These are phyloP conservation scores for Prototheca wickerhamii DNA, from an alignment of 163 green algal species.

Conservation along the genomic window DNA sequence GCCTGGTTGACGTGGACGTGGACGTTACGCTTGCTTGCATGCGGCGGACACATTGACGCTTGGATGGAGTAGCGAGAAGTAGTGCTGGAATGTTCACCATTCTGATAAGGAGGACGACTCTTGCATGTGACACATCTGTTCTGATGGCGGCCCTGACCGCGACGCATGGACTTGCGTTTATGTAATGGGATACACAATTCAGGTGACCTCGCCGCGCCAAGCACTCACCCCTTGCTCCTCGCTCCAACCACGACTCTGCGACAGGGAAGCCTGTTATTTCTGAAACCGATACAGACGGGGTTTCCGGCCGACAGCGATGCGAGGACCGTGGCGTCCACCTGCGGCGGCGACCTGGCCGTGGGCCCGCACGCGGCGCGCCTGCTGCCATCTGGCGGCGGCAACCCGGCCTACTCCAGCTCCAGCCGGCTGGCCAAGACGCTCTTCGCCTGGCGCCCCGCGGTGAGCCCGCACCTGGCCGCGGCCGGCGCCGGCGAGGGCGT, in stretches of 20 bases:
- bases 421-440: slow-evolving; percentile 34
- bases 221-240: neutral
- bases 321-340: slow-evolving; percentile 40
- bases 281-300: slow-evolving; percentile 95
- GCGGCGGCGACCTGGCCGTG: neutral
- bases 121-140: neutral
- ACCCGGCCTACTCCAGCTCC: neutral
- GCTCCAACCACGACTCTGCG: neutral
- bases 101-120: too few species aligned
- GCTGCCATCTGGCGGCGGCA: neutral
- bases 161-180: neutral
- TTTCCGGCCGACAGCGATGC: slow-evolving; percentile 75
- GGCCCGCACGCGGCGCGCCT: slow-evolving; percentile 17
- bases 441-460: slow-evolving; percentile 65
- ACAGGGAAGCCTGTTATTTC: slow-evolving; percentile 50
- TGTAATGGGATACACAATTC: neutral
- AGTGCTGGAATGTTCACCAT: neutral
- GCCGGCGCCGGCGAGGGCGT: slow-evolving; percentile 34
- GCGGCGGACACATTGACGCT: too few species aligned
- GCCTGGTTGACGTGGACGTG: neutral
- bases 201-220: neutral
- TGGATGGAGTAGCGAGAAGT: neutral
- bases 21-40: neutral
- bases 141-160: neutral
- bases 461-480: slow-evolving; percentile 74